Conservation (phyloP, 202 grass and related monocot species). For the Eragrostis tef region DNA sequence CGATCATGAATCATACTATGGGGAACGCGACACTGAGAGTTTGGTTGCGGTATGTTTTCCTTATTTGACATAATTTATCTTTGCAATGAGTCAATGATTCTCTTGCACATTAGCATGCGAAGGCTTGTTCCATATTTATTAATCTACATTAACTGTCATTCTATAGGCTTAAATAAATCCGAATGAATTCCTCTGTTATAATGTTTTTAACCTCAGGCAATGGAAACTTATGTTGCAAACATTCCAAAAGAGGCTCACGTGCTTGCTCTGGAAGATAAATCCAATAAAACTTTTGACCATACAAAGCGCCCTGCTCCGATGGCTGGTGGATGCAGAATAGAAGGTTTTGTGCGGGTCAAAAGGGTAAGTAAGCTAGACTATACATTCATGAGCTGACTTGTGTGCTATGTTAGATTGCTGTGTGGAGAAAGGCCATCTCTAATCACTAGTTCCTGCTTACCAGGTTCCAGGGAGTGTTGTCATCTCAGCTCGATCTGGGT, state of each 20-base stretch:
- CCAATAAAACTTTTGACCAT: slow-evolving; percentile 66
- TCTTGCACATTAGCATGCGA: slow-evolving; percentile 1
- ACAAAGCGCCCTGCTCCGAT: slow-evolving; percentile 90
- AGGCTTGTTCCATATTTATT: slow-evolving; percentile 8
- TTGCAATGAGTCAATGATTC: not conserved
- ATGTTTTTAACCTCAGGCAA: slow-evolving; percentile 71
- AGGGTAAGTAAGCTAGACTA: slow-evolving; percentile 57
- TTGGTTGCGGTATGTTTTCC: slow-evolving; percentile 82
- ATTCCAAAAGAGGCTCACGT: slow-evolving; percentile 71
- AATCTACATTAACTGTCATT: slow-evolving; percentile 6
- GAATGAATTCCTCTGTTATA: slow-evolving; percentile 34
- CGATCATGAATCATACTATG: slow-evolving; percentile 99
- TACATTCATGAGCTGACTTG: slow-evolving; percentile 5
- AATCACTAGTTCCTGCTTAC: slow-evolving; percentile 40
- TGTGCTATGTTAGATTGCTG: slow-evolving; percentile 20
- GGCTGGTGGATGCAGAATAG: slow-evolving; percentile 85
- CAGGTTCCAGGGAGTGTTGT: slow-evolving; percentile 96
- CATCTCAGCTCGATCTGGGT: slow-evolving; percentile 84
- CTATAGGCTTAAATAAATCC: slow-evolving; percentile 1
- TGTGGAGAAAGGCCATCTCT: slow-evolving; percentile 12
- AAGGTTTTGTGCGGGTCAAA: slow-evolving; percentile 96
- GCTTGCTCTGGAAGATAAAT: slow-evolving; percentile 77
- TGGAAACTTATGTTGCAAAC: slow-evolving; percentile 85
- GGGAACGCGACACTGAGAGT: slow-evolving; percentile 96
- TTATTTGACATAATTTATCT: slow-evolving; percentile 21